Base-by-base conservation (phyloP, 1,139 yeast genomes). In the Diutina scorzettiae region DNA sequence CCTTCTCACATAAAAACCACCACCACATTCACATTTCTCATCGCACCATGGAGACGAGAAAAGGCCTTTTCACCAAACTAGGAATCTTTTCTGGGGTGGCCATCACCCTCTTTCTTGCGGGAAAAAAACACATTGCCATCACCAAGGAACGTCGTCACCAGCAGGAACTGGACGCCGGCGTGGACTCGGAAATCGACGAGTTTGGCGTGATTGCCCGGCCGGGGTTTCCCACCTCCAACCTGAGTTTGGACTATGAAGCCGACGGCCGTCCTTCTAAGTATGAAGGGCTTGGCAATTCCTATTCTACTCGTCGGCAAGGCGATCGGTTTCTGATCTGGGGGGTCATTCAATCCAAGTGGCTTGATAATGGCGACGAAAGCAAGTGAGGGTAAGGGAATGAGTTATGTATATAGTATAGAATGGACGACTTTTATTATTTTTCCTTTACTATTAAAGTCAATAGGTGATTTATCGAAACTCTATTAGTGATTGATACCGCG, bases 161-260 rank as follows among this genome's bases (percentile, higher is more conserved):
- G 41, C 45, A 46, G 37, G 71, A 68, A 49, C 57, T 64, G 25
- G 72, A 69, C 51, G 64, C 71, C n/a, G 51, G 60, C 25, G 48
- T 60, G 20, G 64, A 62, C 45, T 53, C 64, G 31, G 56, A 53
- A 28, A 49, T 52, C 14, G 54, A 62, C 41, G 42, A 28, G 7
- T 66, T 66, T 45, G 54, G 55, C 8, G 46, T 53, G 20, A 50
- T 55, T n/a, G 53, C 49, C 44, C 53, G 63, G 44, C 71, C 69
- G 7, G 73, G 73, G 1, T 57, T 61, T 42, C 69, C 69, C 3
- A 42, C 46, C 28, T 53, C 53, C 47, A 60, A 57, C 46, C 63
- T 60, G n/a, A 53, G 52, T 17, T 51, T 56, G 42, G 51, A 59
- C 45, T 54, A 55, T 42, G 61, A 55, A 19, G 37, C 43, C 16